Evolutionary conservation across 768 basidiomycete genomes (phyloP).

Genomic region (Lactarius hatsudake): DNA sequence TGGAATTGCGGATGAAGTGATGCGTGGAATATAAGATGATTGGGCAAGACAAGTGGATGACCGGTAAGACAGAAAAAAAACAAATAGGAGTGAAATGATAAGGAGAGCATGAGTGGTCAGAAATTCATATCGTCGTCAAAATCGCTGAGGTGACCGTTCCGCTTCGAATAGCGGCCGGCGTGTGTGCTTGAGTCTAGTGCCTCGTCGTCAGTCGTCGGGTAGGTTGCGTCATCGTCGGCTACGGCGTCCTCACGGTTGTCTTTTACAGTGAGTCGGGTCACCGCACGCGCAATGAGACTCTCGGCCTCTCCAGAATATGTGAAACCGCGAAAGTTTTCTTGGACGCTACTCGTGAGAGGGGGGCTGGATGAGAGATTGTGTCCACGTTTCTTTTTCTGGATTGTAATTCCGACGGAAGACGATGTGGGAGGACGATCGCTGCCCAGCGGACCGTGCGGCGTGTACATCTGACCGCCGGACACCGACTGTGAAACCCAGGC

Average conservation of each 20-base stretch:
- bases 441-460: slow-evolving; percentile 77
- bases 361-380: slow-evolving; percentile 41
- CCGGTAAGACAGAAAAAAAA: not conserved
- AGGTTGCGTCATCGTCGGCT: slow-evolving; percentile 39
- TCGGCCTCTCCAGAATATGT: slow-evolving; percentile 74
- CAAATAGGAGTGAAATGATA: slow-evolving; percentile 8
- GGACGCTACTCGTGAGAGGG: slow-evolving; percentile 86
- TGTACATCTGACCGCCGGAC: slow-evolving; percentile 44
- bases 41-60: slow-evolving; percentile 12
- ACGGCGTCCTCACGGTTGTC: slow-evolving; percentile 32
- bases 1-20: slow-evolving; percentile 10
- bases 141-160: slow-evolving; percentile 42
- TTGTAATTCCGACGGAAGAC: slow-evolving; percentile 24
- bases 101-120: slow-evolving; percentile 29
- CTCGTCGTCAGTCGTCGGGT: slow-evolving; percentile 69
- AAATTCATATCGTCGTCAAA: slow-evolving; percentile 37
- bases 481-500: slow-evolving; percentile 51
- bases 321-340: slow-evolving; percentile 97
- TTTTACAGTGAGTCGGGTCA: slow-evolving; percentile 39
- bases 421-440: slow-evolving; percentile 31
- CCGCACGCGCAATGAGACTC: slow-evolving; percentile 48
- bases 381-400: slow-evolving; percentile 29
- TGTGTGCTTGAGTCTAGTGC: slow-evolving; percentile 61
- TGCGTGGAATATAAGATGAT: slow-evolving; percentile 19
- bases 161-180: slow-evolving; percentile 68